phyloP scores from a whole-genome alignment of 768 basidiomycete genomes.

The Rickenella mellea region DNA sequence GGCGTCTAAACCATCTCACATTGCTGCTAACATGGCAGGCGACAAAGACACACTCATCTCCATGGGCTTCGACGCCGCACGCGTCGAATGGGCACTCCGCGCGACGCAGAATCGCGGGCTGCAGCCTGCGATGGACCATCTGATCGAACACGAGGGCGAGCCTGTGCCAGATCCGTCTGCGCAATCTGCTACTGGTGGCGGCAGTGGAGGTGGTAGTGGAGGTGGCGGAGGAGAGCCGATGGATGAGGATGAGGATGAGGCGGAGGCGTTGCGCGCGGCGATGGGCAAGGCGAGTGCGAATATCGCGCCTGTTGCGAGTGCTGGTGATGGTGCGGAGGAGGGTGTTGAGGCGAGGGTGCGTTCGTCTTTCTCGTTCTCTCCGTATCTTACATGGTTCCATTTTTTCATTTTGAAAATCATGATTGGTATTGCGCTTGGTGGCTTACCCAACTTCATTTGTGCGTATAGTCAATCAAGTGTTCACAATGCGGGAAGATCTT shows the following conservation, averaged over 20 bases:
- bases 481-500: constrained; percentile 80
- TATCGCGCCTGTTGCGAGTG: constrained; percentile 13
- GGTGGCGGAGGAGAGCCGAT: constrained; percentile 35
- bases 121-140: constrained; percentile 86
- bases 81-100: constrained; percentile 87
- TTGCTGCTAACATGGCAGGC: constrained; percentile 24
- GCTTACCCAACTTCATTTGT: neutral
- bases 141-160: constrained; percentile 72
- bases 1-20: too few species aligned
- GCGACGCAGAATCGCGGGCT: constrained; percentile 78
- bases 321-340: constrained; percentile 13
- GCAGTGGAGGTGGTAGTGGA: constrained; percentile 10
- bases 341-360: constrained; percentile 62
- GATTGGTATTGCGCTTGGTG: neutral
- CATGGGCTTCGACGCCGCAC: constrained; percentile 81
- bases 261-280: constrained; percentile 47
- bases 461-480: constrained; percentile 69
- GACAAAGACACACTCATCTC: constrained; percentile 69
- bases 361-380: constrained; percentile 1
- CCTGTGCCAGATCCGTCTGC: constrained; percentile 56
- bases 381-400: neutral
- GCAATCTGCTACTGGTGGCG: constrained; percentile 20
- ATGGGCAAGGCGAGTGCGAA: constrained; percentile 29
- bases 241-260: constrained; percentile 64
- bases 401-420: neutral